Evolutionary conservation across 2,329 filamentous ascomycete genomes (phyloP).

Genomic region (Canariomyces notabilis): DNA sequence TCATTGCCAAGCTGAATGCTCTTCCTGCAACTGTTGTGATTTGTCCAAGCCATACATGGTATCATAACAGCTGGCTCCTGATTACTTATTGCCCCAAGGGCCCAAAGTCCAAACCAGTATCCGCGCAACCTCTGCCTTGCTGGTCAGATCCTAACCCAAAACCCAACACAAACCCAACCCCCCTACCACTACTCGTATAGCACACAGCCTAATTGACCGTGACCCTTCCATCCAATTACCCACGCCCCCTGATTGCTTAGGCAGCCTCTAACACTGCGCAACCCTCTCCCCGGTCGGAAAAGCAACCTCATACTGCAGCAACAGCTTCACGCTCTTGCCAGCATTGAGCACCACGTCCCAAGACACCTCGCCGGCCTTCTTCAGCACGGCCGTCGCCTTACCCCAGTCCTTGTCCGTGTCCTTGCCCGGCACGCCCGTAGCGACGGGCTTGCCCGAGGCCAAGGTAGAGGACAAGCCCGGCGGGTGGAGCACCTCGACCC

Average conservation of each 20-base stretch:
- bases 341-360: slow-evolving; percentile 57
- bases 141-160: no score
- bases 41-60: no score
- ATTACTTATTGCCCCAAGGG: no score
- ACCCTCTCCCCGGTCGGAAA: slow-evolving; percentile 46
- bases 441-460: slow-evolving; percentile 30
- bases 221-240: neutral
- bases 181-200: no score
- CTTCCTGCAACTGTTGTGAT: no score
- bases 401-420: slow-evolving; percentile 45
- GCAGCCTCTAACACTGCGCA: slow-evolving; percentile 25
- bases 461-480: slow-evolving; percentile 44
- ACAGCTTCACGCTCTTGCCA: slow-evolving; percentile 51
- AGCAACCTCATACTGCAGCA: slow-evolving; percentile 57
- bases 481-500: slow-evolving; percentile 47
- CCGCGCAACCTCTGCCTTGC: no score
- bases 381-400: slow-evolving; percentile 46
- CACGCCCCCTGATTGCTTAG: neutral
- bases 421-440: slow-evolving; percentile 18
- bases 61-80: no score
- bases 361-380: slow-evolving; percentile 52
- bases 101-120: no score
- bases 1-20: no score
- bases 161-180: no score
- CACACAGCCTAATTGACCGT: no score